Evolutionary conservation across 2,329 filamentous ascomycete species (phyloP), one percentile per base, ranked within the genome.

Genomic region (Xylaria sp.): DNA sequence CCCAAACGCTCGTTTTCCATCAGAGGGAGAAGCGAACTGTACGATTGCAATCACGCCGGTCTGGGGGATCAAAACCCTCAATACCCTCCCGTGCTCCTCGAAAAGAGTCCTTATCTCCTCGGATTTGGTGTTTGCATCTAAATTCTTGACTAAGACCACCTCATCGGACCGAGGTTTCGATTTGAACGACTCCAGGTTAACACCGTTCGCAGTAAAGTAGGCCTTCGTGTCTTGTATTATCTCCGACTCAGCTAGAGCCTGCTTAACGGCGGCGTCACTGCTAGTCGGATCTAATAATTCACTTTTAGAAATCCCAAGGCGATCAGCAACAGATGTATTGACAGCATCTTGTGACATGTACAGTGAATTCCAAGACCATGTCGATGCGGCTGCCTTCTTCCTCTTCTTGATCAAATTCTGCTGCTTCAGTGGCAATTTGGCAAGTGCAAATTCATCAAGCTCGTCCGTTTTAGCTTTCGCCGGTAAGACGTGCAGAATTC

Each of bases 341-440:
- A 99, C 94, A 59, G 96, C 93, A 83, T 99, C 94, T 82, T 93
- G 92, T 81, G 92, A 98, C 92, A 99, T 97, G 81, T 96, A 99
- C n/a, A 99, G 85, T n/a, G 94, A 95, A 83, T 99, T 99, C 96
- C 96, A 99, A 79, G 95, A 97, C 82, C 98, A 98, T 1, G 88
- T 89, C 57, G 87, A 89, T 34, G 90, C 91, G 8, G 92, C 86
- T 24, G 94, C 93, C 75, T 95, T 91, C 58, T 90, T 87, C 81
- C 93, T 97, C 76, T 92, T 92, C 78, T 92, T 93, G 73, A 98
- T 92, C 75, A 97, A 88, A 74, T 93, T 93, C 80, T 98, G 96
- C 80, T 97, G 96, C 82, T 98, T 98, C 72, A 98, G 83, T 17
- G 96, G 95, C 74, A 99, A 81, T 79, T 98, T 97, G 0, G 95